These are phyloP conservation scores for Sugiyamaella valdiviana DNA, from an alignment of 805 yeast genomes.

Conservation along the genomic window DNA sequence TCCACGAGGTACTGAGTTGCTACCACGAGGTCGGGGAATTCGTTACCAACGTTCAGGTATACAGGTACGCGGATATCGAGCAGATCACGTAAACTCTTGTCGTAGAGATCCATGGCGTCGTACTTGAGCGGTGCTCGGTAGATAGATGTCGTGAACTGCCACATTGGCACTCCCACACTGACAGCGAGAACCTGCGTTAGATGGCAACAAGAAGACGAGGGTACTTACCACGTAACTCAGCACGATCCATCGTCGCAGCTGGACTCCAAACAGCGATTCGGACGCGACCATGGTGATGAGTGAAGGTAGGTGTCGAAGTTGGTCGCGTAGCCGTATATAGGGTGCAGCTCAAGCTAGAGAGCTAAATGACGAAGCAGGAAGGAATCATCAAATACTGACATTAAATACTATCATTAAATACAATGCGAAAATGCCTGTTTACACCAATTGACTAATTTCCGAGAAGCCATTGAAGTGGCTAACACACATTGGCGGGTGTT, in stretches of 20 bases:
- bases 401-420: no score
- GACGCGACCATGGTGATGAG: background rate
- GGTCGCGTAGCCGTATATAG: background rate
- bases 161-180: conserved; percentile 51
- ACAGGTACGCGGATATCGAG: conserved; percentile 26
- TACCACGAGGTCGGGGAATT: conserved; percentile 60
- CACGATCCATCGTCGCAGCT: background rate
- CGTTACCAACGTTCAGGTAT: conserved; percentile 37
- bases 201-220: background rate
- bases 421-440: no score
- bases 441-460: no score
- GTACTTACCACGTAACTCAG: background rate
- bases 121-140: conserved; percentile 57
- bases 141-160: conserved; percentile 54
- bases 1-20: conserved; percentile 48
- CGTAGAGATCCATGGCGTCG: conserved; percentile 35
- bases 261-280: background rate
- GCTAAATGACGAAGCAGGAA: no score
- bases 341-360: no score
- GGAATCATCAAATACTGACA: no score
- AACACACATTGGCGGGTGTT: no score
- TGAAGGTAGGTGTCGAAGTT: background rate
- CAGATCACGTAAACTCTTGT: conserved; percentile 25
- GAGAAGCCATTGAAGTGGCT: no score
- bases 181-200: background rate